A percentile compares a stretch with the other conserved stretches of the same genome.
These are phyloP conservation scores for Alternaria atra DNA, from an alignment of 2,329 filamentous ascomycete species.

Conservation along the genomic window DNA sequence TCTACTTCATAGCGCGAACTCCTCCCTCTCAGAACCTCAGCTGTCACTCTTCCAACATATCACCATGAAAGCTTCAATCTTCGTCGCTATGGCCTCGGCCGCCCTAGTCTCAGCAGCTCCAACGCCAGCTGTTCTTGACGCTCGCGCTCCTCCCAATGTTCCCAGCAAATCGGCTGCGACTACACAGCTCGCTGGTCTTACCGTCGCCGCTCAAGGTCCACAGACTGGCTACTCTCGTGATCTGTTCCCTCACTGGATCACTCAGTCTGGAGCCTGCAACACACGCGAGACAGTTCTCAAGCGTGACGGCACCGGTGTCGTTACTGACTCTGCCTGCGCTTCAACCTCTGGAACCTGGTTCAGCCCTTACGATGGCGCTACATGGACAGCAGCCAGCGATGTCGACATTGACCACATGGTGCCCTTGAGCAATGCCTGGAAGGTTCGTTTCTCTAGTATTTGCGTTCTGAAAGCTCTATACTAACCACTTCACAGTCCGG, in stretches of 20 bases:
- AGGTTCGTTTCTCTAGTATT: conserved; percentile 55
- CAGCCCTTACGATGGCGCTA: conserved; percentile 77
- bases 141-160: conserved; percentile 66
- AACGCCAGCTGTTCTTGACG: conserved; percentile 33
- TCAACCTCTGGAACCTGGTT: conserved; percentile 73
- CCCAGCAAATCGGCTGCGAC: conserved; percentile 67
- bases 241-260: conserved; percentile 77
- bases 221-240: conserved; percentile 70
- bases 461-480: background rate
- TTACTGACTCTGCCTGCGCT: conserved; percentile 66
- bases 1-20: background rate
- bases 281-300: conserved; percentile 76
- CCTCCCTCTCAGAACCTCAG: background rate
- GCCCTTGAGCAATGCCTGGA: conserved; percentile 82
- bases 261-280: conserved; percentile 68
- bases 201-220: conserved; percentile 64
- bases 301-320: conserved; percentile 74
- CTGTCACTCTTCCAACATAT: background rate
- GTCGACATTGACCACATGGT: conserved; percentile 87
- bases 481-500: conserved; percentile 62
- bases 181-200: conserved; percentile 66
- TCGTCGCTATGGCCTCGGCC: conserved; percentile 34
- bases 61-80: conserved; percentile 44
- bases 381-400: conserved; percentile 73
- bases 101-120: conserved; percentile 42